A percentile compares a stretch with the other conserved stretches of the same genome.
Conservation (phyloP, 768 basidiomycete species). For the Dioszegia crocea region DNA sequence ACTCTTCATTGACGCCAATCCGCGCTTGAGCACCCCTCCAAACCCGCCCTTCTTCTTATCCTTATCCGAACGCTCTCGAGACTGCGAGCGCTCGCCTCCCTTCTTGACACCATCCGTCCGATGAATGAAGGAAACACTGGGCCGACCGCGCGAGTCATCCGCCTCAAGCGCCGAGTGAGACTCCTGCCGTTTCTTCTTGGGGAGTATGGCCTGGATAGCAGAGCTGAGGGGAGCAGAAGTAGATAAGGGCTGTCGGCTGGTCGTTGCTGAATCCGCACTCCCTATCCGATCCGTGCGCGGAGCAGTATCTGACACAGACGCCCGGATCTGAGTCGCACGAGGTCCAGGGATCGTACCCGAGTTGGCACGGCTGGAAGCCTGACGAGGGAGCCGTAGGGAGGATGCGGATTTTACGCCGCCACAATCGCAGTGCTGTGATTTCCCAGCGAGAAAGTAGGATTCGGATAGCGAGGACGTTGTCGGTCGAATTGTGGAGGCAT, state of each 20-base stretch:
- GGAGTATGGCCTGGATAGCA: conserved; percentile 7
- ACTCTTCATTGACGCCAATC: conserved; percentile 29
- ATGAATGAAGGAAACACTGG: conserved; percentile 2
- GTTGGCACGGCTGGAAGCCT: neutral
- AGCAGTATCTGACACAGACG: neutral
- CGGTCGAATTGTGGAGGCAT: neutral
- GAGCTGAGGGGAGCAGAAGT: conserved; percentile 13
- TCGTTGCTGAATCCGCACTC: conserved; percentile 21
- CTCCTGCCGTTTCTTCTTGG: conserved; percentile 18
- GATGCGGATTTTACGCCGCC: conserved; percentile 41
- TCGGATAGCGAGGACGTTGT: neutral
- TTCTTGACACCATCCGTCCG: neutral
- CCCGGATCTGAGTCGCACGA: neutral
- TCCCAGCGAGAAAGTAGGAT: conserved; percentile 31
- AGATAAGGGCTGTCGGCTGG: conserved; percentile 11
- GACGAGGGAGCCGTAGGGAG: neutral
- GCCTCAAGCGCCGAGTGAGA: neutral
- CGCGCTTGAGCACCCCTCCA: conserved; percentile 42
- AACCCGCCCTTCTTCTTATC: conserved; percentile 29
- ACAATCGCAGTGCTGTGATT: conserved; percentile 32
- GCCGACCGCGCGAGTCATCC: conserved; percentile 2
- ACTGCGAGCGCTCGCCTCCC: conserved; percentile 8
- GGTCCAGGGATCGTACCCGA: conserved; percentile 1
- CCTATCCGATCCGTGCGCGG: conserved; percentile 13
- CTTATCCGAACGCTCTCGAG: conserved; percentile 19